phyloP scores from a whole-genome alignment of 805 yeast species.

The Pichia pseudocactophila region DNA sequence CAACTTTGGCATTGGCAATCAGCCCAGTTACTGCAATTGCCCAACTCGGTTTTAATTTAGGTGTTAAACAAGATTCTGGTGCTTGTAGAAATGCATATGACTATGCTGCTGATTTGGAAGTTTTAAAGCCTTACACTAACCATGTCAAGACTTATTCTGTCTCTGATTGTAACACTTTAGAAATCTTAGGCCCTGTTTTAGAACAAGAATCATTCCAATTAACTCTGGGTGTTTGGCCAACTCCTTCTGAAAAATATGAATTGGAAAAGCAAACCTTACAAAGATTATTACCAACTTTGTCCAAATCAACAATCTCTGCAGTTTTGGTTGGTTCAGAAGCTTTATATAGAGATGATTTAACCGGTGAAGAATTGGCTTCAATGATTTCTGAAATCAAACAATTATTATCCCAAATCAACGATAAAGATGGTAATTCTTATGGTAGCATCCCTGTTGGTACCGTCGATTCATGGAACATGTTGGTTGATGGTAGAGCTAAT shows the following conservation, averaged over 20 bases:
- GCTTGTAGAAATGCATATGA: constrained; percentile 68
- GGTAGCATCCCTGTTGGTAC: constrained; percentile 72
- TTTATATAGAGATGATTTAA: constrained; percentile 79
- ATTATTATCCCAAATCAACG: constrained; percentile 52
- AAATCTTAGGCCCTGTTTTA: constrained; percentile 79
- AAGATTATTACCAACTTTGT: constrained; percentile 62
- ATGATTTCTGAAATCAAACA: constrained; percentile 55
- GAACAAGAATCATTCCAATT: constrained; percentile 67
- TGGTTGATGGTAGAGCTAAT: constrained; percentile 67
- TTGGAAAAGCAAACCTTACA: constrained; percentile 68
- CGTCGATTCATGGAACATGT: constrained; percentile 91
- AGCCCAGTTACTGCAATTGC: constrained; percentile 20
- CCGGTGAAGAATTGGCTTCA: constrained; percentile 64
- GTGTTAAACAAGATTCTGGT: constrained; percentile 69
- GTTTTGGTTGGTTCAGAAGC: constrained; percentile 95
- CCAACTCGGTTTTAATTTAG: constrained; percentile 68
- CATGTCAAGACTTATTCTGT: constrained; percentile 83
- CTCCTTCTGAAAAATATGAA: constrained; percentile 65
- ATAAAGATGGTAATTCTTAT: constrained; percentile 75
- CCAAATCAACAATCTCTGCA: constrained; percentile 59
- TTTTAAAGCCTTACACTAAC: constrained; percentile 48
- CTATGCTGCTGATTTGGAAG: constrained; percentile 57
- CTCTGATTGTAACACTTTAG: constrained; percentile 87
- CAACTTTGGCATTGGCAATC: constrained; percentile 16
- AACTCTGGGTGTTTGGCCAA: constrained; percentile 91